Evolutionary conservation across 345 rosid species (phyloP), one percentile per base, ranked within the genome.

Genomic region (Toxicodendron radicans): DNA sequence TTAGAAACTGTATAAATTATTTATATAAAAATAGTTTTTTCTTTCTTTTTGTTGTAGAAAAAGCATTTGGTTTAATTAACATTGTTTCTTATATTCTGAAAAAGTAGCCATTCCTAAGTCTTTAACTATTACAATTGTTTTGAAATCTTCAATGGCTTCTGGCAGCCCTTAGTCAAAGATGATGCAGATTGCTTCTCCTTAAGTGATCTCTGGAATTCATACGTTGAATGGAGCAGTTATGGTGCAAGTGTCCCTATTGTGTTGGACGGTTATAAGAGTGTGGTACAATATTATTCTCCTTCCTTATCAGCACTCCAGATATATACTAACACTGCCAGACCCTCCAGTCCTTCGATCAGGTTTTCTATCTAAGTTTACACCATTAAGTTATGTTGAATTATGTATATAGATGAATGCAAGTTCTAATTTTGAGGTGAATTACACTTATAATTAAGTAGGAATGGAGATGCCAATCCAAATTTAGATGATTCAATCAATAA

Each of bases 161-260:
- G 90, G 88, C 85, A 84, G 12, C 85, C 88, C 18, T 78, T 86
- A 82, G 88, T 83, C 1, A 66, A 83, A 60, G 90, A 83, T 10
- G 73, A 72, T 46, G 77, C 83, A 10, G 85, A 85, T 75, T 85
- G 74, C 74, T 87, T 87, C 49, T 73, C 75, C 20, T 62, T 87
- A 49, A 74, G 79, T 52, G 86, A 87, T 79, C 87, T 87, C 2
- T 87, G 90, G 90, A 79, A 72, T 65, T 79, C 75, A 56, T 87
- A 81, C 41, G 84, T 83, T 76, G 87, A 85, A 77, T 87, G 90
- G 90, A 87, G 90, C 69, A 86, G 86, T 4, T 87, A 85, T 59
- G 90, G 90, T 58, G 88, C 84, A 10, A 86, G 90, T 0, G 88
- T 85, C 58, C 90, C 90, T 14, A 74, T 87, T 51, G 32, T 17